Percentiles rank a stretch among this genome's conserved stretches.
phyloP scores from a whole-genome alignment of 495 filamentous ascomycete species.

The Penicillium bovifimosum region DNA sequence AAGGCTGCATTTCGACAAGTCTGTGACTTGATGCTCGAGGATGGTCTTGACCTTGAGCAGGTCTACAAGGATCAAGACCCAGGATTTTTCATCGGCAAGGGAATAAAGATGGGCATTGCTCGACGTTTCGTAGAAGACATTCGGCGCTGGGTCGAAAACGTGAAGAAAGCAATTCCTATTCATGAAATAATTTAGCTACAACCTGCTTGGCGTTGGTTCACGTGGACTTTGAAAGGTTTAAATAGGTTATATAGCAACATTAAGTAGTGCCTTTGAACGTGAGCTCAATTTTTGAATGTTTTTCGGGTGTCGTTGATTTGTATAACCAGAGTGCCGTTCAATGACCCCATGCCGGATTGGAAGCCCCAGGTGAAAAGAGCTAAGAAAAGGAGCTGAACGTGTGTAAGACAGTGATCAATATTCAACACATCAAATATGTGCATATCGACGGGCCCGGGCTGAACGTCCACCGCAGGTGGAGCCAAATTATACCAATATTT shows the following conservation, averaged over 20 bases:
- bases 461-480: neutral
- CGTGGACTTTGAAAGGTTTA: neutral
- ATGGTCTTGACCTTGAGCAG: slow-evolving; percentile 23
- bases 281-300: too few species aligned
- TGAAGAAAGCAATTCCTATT: slow-evolving; percentile 1
- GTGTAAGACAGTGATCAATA: too few species aligned
- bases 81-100: slow-evolving; percentile 11
- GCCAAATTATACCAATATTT: neutral
- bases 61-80: slow-evolving; percentile 22
- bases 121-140: slow-evolving; percentile 13
- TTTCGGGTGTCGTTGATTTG: too few species aligned
- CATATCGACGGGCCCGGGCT: neutral
- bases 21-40: slow-evolving; percentile 14
- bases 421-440: too few species aligned
- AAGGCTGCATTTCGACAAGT: slow-evolving; percentile 23
- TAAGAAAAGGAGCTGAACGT: too few species aligned
- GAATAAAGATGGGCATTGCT: neutral
- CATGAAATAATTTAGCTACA: neutral
- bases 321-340: too few species aligned
- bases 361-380: too few species aligned
- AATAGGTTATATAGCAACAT: neutral
- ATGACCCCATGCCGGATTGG: too few species aligned
- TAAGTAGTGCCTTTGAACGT: too few species aligned
- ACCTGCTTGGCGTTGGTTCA: neutral
- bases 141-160: slow-evolving; percentile 15